A percentile compares a stretch with the other conserved stretches of the same genome.
Conservation (phyloP, 1,284 basidiomycete species). For the Pisolithus thermaeus region DNA sequence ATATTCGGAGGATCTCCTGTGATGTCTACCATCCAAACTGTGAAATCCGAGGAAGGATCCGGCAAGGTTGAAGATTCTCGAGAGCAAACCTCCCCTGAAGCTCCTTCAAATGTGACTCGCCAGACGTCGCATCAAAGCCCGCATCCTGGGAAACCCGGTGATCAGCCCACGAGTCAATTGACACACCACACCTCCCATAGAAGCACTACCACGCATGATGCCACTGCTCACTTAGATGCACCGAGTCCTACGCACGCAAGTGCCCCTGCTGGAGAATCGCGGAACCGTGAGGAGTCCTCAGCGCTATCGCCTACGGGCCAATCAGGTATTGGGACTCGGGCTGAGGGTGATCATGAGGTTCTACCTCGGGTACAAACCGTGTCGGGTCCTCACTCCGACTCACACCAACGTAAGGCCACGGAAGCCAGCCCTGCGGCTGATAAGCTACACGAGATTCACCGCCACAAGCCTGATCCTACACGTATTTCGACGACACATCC, state of each 20-base stretch:
- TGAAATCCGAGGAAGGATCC: too few species aligned
- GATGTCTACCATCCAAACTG: too few species aligned
- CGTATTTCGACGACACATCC: slow-evolving; percentile 3
- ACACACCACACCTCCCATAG: slow-evolving; percentile 6
- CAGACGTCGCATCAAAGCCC: slow-evolving; percentile 14
- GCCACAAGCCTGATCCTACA: neutral
- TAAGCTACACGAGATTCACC: neutral
- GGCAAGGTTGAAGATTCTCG: neutral
- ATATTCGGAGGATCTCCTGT: too few species aligned
- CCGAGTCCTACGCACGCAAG: slow-evolving; percentile 24
- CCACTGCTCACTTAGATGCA: slow-evolving; percentile 20
- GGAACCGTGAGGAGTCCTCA: slow-evolving; percentile 6
- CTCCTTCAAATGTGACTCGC: slow-evolving; percentile 12
- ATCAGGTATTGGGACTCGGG: neutral
- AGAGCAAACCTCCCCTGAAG: neutral
- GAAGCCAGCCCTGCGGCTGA: neutral
- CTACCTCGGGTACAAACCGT: neutral
- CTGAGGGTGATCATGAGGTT: neutral
- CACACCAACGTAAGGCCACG: too few species aligned
- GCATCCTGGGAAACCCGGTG: slow-evolving; percentile 4
- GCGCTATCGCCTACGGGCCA: slow-evolving; percentile 7
- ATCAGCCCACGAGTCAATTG: slow-evolving; percentile 13
- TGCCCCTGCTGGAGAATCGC: slow-evolving; percentile 6
- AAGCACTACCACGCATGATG: neutral
- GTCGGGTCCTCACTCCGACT: neutral